Evolutionary conservation across 1,284 basidiomycete genomes (phyloP).

Genomic region (Hemileia vastatrix): DNA sequence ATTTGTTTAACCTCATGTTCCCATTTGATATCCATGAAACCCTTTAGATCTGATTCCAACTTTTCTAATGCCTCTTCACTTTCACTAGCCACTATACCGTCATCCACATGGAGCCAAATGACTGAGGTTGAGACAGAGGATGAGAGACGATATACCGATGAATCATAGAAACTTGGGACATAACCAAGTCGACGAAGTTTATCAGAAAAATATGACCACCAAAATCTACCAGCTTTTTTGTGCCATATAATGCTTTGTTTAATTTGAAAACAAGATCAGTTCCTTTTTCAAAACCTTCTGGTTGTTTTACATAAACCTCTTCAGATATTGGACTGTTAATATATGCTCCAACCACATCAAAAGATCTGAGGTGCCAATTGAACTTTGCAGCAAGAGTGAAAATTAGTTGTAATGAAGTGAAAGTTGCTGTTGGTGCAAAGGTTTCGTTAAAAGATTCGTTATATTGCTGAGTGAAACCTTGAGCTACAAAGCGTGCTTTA

Average conservation of each 20-base stretch:
- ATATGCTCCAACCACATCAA: not conserved
- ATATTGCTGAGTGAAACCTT: too few species aligned
- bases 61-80: too few species aligned
- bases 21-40: too few species aligned
- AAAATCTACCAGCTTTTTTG: not conserved
- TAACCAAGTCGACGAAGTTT: not conserved
- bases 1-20: too few species aligned
- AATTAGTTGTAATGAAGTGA: not conserved
- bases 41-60: too few species aligned
- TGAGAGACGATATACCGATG: not conserved
- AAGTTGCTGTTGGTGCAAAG: slow-evolving; percentile 1
- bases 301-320: not conserved
- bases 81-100: too few species aligned
- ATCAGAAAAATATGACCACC: not conserved
- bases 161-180: not conserved
- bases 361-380: not conserved
- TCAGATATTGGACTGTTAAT: not conserved
- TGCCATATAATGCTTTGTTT: not conserved
- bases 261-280: not conserved
- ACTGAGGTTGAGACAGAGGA: not conserved
- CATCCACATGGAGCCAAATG: not conserved
- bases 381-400: not conserved
- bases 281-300: not conserved
- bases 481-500: too few species aligned
- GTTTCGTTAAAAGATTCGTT: too few species aligned